phyloP scores from a whole-genome alignment of 371 early-diverging fungal species.

The Mortierella sp. region DNA sequence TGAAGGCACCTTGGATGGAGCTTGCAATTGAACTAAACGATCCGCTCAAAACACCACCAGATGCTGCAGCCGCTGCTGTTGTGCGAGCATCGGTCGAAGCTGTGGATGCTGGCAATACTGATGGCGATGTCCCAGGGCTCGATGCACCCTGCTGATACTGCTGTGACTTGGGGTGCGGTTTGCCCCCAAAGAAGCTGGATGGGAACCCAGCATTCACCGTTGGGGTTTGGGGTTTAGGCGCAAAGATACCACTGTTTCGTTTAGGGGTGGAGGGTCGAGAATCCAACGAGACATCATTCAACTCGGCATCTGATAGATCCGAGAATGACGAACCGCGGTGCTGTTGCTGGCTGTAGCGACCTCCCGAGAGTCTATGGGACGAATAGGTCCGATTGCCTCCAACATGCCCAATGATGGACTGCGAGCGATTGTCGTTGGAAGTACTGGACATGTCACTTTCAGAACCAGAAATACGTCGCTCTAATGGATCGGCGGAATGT shows the following conservation, averaged over 20 bases:
- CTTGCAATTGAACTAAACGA: conserved; percentile 49
- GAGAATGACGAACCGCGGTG: conserved; percentile 24
- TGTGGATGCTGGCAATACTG: conserved; percentile 6
- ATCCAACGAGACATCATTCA: conserved; percentile 49
- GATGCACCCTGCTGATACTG: conserved; percentile 8
- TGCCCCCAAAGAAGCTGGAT: conserved; percentile 51
- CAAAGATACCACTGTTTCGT: conserved; percentile 12
- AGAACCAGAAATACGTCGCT: conserved; percentile 18
- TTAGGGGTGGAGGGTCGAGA: conserved; percentile 11
- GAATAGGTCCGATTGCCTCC: conserved; percentile 4
- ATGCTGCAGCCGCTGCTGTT: too few relatives aligned
- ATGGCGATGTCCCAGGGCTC: conserved; percentile 3
- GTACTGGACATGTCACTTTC: conserved; percentile 37
- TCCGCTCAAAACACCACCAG: conserved; percentile 12
- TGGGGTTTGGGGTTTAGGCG: conserved; percentile 16
- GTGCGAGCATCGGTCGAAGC: conserved; percentile 12
- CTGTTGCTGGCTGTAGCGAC: neutral
- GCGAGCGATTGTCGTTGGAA: conserved; percentile 4
- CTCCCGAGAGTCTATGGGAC: conserved; percentile 11
- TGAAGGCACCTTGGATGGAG: conserved; percentile 37
- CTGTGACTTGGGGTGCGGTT: conserved; percentile 49
- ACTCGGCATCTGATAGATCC: conserved; percentile 32
- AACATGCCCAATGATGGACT: too few relatives aligned
- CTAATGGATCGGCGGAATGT: neutral
- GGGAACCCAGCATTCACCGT: conserved; percentile 35